Conservation (phyloP, 176 grass and related monocot genomes). For the Juncus inflexus region DNA sequence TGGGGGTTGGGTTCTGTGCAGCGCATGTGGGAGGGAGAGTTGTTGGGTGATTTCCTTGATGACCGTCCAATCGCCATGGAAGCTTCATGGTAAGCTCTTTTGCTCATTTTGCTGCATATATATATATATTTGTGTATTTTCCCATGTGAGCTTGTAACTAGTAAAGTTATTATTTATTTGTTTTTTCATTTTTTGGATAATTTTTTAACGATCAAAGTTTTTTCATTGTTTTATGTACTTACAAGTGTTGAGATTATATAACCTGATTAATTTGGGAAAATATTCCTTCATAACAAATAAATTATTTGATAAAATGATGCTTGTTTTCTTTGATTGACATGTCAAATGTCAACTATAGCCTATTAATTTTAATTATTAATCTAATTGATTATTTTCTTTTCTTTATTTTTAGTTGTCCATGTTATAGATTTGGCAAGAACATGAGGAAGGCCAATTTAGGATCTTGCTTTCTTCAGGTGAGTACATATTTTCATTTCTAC, state of each 20-base stretch:
- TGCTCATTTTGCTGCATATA: background rate
- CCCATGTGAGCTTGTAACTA: constrained; percentile 8
- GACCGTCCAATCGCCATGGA: constrained; percentile 81
- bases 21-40: constrained; percentile 97
- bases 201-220: too few species aligned
- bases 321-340: too few species aligned
- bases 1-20: constrained; percentile 47
- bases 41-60: constrained; percentile 83
- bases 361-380: too few species aligned
- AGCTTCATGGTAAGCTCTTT: constrained; percentile 72
- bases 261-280: too few species aligned
- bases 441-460: constrained; percentile 79
- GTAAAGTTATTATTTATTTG: background rate
- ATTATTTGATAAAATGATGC: too few species aligned
- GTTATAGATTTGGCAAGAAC: constrained; percentile 95
- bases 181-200: background rate
- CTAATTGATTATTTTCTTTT: too few species aligned
- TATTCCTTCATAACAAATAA: too few species aligned
- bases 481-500: background rate
- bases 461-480: constrained; percentile 94
- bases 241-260: too few species aligned
- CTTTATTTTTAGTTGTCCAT: constrained; percentile 65
- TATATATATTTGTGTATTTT: constrained; percentile 2
- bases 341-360: too few species aligned
- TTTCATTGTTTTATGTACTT: too few species aligned